Conservation (phyloP, 169 alveolate genomes). For the Plasmodium falciparum region DNA sequence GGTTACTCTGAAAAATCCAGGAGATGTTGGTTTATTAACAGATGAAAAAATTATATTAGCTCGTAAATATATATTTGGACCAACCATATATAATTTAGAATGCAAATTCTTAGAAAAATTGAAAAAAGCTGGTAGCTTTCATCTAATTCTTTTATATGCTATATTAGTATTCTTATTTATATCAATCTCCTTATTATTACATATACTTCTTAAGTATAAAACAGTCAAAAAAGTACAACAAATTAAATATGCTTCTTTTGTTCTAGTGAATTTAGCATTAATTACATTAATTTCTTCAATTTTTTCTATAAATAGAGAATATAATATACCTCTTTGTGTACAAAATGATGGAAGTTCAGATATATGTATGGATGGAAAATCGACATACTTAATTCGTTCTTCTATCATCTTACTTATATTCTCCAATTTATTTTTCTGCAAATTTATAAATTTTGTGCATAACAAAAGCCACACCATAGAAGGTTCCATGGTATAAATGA, state of each 20-base stretch:
- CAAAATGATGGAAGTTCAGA: slow-evolving; percentile 74
- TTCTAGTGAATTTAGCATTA: slow-evolving; percentile 42
- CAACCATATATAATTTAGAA: slow-evolving; percentile 70
- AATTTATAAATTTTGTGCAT: slow-evolving; percentile 32
- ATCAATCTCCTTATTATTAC: slow-evolving; percentile 8
- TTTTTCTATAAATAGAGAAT: slow-evolving; percentile 46
- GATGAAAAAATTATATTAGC: slow-evolving; percentile 38
- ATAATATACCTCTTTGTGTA: slow-evolving; percentile 73
- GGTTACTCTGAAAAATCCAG: slow-evolving; percentile 32
- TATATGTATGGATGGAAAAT: slow-evolving; percentile 55
- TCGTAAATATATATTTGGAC: slow-evolving; percentile 63
- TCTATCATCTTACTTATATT: slow-evolving; percentile 47
- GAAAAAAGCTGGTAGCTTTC: slow-evolving; percentile 58
- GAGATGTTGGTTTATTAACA: slow-evolving; percentile 64
- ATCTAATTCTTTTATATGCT: slow-evolving; percentile 42
- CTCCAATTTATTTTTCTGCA: slow-evolving; percentile 53
- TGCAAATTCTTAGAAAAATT: slow-evolving; percentile 57
- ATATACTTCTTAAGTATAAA: slow-evolving; percentile 20
- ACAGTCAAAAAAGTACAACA: slow-evolving; percentile 2
- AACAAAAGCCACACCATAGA: slow-evolving; percentile 2
- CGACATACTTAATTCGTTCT: slow-evolving; percentile 40
- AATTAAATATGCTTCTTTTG: slow-evolving; percentile 42
- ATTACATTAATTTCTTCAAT: slow-evolving; percentile 46
- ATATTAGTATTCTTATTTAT: slow-evolving; percentile 41
- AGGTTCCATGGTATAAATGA: slow-evolving; percentile 17